Conservation (phyloP, 257 asterid species). For the Plantago ovata region DNA sequence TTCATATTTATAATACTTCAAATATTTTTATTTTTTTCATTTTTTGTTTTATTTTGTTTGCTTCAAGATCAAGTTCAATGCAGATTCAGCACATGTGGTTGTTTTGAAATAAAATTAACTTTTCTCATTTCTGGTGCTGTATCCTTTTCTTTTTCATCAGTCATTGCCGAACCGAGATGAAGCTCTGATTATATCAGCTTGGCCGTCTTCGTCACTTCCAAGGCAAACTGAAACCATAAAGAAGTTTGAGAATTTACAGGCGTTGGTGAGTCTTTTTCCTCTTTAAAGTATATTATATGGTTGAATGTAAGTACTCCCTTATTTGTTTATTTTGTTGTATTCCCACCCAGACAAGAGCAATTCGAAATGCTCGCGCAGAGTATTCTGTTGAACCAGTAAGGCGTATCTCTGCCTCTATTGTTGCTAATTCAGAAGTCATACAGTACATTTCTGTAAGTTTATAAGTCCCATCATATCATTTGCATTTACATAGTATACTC, state of each 20-base stretch:
- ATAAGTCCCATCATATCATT: slow-evolving; percentile 4
- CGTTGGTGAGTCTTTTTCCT: slow-evolving; percentile 50
- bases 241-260: slow-evolving; percentile 85
- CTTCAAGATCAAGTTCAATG: no score
- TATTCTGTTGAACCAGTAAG: slow-evolving; percentile 95
- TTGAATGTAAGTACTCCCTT: background rate
- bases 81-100: no score
- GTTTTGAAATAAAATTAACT: no score
- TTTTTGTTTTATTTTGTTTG: no score
- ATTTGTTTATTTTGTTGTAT: slow-evolving; percentile 20
- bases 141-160: slow-evolving; percentile 28
- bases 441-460: slow-evolving; percentile 76
- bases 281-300: slow-evolving; percentile 8
- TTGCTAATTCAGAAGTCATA: slow-evolving; percentile 82
- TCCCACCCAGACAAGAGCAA: slow-evolving; percentile 71
- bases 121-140: background rate
- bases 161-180: slow-evolving; percentile 70
- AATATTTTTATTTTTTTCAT: no score
- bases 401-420: slow-evolving; percentile 73
- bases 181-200: slow-evolving; percentile 82
- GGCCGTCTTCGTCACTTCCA: slow-evolving; percentile 86
- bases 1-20: no score
- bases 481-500: no score
- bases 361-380: slow-evolving; percentile 95
- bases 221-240: slow-evolving; percentile 60